Evolutionary conservation across 805 yeast species (phyloP), one percentile per base, ranked within the genome.

Genomic region (Kluyveromyces starmeri): DNA sequence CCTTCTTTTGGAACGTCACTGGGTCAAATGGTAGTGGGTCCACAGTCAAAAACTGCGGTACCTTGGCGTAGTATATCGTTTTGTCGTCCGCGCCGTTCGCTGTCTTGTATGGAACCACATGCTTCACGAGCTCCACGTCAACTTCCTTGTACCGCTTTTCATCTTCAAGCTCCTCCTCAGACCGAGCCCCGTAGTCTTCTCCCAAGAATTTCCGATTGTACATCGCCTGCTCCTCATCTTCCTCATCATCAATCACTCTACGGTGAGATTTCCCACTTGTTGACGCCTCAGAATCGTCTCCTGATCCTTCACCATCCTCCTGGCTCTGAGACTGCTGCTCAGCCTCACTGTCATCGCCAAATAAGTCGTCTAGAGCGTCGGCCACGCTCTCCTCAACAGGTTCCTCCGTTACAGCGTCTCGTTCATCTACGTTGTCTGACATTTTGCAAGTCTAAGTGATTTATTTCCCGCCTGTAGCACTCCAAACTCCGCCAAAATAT

Each of bases 21-120:
- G 92, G 84, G 44, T 86, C 94, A 58, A 89, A 92, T 24, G 95
- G 94, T 41, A 74, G 73, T 2, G 96, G 82, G 41, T 86, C 94
- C 21, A 88, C 75, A 35, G 73, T 75, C 38, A 92, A 61, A 49
- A 83, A 89, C 14, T 84, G 78, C 2, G 98, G 98, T 40, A 88
- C 62, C 42, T 82, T 79, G 33, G 82, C 72, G 42, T 61, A 59
- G 53, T 66, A 51, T 46, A 68, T 44, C 52, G 25, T 53, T 2
- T 64, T 51, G 2, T 62, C 55, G 12, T 51, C 49, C 13, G 58
- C 58, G 9, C 50, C 46, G 4, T 63, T 59, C 14, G 50, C 53
- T 37, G 67, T 72, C 36, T 62, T 53, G 70, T 71, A 42, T 68
- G 81, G 51, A 61, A 58, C 53, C 44, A 65, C 50, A 50, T 59